These are phyloP conservation scores for Ophiocordyceps camponoti-rufipedis DNA, from an alignment of 2,329 filamentous ascomycete genomes.

Conservation along the genomic window DNA sequence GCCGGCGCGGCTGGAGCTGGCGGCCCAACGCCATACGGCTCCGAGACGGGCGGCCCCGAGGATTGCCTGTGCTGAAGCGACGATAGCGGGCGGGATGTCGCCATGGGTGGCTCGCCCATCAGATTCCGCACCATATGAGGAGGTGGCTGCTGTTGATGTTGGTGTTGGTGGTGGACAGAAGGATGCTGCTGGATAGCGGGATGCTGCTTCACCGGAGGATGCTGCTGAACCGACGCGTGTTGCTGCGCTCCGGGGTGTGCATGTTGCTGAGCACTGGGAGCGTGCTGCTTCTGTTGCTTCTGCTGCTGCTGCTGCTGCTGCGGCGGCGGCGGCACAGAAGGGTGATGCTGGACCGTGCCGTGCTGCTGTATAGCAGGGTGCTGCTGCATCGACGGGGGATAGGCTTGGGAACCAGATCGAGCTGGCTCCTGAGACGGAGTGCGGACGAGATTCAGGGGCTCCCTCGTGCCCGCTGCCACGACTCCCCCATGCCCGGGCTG, in stretches of 20 bases:
- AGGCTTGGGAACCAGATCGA: slow-evolving; percentile 16
- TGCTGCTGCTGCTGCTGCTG: too few relatives aligned
- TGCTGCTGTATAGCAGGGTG: slow-evolving; percentile 6
- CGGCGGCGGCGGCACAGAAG: neutral
- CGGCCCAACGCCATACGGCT: slow-evolving; percentile 10
- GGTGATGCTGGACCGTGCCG: neutral
- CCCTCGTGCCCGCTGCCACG: slow-evolving; percentile 12
- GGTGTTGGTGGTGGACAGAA: neutral
- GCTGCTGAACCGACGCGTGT: neutral
- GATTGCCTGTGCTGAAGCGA: slow-evolving; percentile 17
- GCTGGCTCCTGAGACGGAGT: slow-evolving; percentile 23
- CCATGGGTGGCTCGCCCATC: slow-evolving; percentile 19
- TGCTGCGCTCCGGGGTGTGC: neutral
- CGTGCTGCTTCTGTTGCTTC: neutral
- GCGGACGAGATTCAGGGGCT: slow-evolving; percentile 20
- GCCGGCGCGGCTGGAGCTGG: slow-evolving; percentile 10
- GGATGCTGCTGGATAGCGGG: neutral
- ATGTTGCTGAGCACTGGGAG: neutral
- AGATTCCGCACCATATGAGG: slow-evolving; percentile 21
- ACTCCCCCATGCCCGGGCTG: slow-evolving; percentile 17
- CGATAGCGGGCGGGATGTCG: slow-evolving; percentile 18
- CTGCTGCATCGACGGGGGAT: slow-evolving; percentile 12
- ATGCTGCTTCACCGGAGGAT: neutral
- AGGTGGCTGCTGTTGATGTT: slow-evolving; percentile 5
- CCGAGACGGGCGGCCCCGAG: slow-evolving; percentile 11